Conservation (phyloP, 331 rosid species). For the Spiraea crenata region DNA sequence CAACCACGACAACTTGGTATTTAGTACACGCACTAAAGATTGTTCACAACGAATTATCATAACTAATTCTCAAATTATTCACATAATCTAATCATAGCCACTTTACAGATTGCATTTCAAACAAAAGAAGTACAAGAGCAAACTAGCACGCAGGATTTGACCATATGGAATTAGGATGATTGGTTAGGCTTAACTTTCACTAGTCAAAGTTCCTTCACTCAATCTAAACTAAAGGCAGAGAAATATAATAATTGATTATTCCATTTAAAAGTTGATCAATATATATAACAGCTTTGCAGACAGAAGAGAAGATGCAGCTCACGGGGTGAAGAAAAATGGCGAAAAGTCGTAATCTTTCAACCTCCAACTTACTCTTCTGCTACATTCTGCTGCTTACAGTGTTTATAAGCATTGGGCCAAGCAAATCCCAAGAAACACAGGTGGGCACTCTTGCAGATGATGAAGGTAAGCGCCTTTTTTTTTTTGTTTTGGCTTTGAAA, state of each 20-base stretch:
- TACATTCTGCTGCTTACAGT: not conserved
- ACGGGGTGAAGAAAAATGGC: constrained; percentile 7
- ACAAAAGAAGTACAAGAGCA: no score
- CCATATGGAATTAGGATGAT: not conserved
- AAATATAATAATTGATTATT: not conserved
- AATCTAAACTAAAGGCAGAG: not conserved
- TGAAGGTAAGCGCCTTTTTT: constrained; percentile 1
- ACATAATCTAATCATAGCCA: no score
- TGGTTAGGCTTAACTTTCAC: no score
- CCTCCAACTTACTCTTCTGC: not conserved
- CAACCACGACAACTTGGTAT: no score
- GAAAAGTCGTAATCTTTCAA: not conserved
- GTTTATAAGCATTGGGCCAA: constrained; percentile 4
- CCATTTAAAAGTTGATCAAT: not conserved
- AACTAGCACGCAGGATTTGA: no score
- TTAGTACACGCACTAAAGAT: no score
- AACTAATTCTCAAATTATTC: no score
- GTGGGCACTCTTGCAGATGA: constrained; percentile 15
- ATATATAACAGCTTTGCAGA: not conserved
- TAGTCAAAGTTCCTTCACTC: not conserved
- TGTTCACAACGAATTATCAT: no score
- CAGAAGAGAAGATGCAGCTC: not conserved
- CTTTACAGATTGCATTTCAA: no score
- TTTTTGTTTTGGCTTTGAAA: constrained; percentile 4
- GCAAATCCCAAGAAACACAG: constrained; percentile 9